These are phyloP conservation scores for Trametes pubescens DNA, from an alignment of 1,284 basidiomycete genomes.

Conservation along the genomic window DNA sequence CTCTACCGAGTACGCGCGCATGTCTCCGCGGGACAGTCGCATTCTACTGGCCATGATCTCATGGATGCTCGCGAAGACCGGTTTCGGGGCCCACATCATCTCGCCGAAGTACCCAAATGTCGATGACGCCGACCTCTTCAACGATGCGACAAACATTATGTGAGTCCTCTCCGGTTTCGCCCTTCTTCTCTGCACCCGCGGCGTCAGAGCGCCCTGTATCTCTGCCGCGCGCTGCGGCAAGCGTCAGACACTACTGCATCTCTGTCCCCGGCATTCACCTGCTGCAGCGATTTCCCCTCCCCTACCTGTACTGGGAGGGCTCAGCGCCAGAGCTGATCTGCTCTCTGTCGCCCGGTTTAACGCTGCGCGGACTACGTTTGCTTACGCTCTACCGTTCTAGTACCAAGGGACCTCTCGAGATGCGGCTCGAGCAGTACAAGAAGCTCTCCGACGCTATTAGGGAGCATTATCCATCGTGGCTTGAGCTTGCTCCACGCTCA, in stretches of 20 bases:
- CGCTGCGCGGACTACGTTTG: background rate
- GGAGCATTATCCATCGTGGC: background rate
- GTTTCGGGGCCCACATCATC: background rate
- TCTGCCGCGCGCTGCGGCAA: too few relatives aligned
- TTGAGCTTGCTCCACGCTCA: background rate
- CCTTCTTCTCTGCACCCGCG: too few relatives aligned
- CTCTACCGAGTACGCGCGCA: background rate
- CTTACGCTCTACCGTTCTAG: background rate
- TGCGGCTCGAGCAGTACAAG: background rate
- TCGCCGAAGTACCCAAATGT: background rate
- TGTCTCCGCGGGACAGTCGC: background rate
- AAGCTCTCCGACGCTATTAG: background rate
- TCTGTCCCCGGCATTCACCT: too few relatives aligned
- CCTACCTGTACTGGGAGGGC: too few relatives aligned
- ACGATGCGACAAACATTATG: background rate
- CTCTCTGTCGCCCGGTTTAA: background rate
- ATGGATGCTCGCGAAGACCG: background rate
- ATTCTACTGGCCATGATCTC: background rate
- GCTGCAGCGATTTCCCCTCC: too few relatives aligned
- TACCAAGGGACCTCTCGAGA: background rate
- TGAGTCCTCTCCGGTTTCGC: background rate
- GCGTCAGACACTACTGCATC: too few relatives aligned
- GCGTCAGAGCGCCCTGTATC: too few relatives aligned
- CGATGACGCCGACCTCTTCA: background rate
- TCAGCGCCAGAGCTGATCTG: background rate